Conservation (phyloP, 768 basidiomycete species). For the Pleurotus tuber-regium region DNA sequence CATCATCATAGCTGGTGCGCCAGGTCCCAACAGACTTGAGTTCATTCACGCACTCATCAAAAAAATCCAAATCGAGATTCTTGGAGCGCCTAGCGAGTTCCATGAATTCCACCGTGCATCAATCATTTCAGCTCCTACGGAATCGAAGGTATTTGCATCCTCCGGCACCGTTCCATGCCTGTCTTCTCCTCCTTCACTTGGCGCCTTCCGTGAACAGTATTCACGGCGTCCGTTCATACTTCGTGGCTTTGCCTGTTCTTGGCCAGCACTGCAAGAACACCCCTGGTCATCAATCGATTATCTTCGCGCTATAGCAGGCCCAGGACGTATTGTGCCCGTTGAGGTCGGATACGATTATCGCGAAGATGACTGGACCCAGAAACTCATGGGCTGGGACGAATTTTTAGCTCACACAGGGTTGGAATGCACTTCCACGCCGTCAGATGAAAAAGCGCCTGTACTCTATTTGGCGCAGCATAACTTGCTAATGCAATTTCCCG, state of each 20-base stretch:
- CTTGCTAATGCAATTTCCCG: conserved; percentile 82
- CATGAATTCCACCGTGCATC: conserved; percentile 11
- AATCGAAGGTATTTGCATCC: conserved; percentile 21
- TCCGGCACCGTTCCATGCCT: conserved; percentile 34
- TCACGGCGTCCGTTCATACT: conserved; percentile 70
- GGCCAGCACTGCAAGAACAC: conserved; percentile 74
- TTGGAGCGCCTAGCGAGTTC: conserved; percentile 8
- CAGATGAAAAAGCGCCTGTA: conserved; percentile 16
- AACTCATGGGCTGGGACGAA: conserved; percentile 71
- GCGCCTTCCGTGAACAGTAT: conserved; percentile 45
- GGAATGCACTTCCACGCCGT: conserved; percentile 19
- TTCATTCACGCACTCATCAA: conserved; percentile 62
- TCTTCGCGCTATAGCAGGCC: conserved; percentile 67
- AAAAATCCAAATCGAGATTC: conserved; percentile 47
- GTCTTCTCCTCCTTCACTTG: conserved; percentile 51
- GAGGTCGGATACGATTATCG: conserved; percentile 17
- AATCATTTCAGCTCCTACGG: conserved; percentile 13
- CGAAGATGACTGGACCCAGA: conserved; percentile 68
- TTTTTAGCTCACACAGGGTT: conserved; percentile 56
- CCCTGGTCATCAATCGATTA: conserved; percentile 74
- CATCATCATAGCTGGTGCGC: conserved; percentile 81
- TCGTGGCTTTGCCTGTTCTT: conserved; percentile 55
- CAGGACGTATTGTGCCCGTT: conserved; percentile 70
- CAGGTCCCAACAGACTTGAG: conserved; percentile 58
- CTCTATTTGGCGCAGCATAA: conserved; percentile 92